Base-by-base conservation (phyloP, 2,329 filamentous ascomycete genomes). In the Zymoseptoria crescenta region DNA sequence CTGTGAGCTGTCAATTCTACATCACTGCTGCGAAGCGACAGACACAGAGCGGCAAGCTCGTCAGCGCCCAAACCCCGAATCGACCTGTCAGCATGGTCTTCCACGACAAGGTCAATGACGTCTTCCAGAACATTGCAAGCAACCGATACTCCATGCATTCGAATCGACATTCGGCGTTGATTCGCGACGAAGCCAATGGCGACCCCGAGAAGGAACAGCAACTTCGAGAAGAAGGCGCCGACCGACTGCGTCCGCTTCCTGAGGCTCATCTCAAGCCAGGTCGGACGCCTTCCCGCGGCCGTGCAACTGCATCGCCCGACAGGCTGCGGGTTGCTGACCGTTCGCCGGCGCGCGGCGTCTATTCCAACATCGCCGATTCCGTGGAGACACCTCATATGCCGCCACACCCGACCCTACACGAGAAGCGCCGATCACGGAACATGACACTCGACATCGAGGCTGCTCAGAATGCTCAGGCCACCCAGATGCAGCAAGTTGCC, bases 1-100 rank as follows among this genome's bases (percentile, higher is more conserved):
- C 89, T 29, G 89, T 96, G 8, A 89, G 89, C 24, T 96, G 92
- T 78, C 92, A 96, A 72, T 96, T 96, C 79, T 96, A 91, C 75
- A 89, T 96, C 65, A 97, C 93, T 0, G 85, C 87, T 0, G 83
- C 91, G 7, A 87, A 88, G 65, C 79, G 86, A 54, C 75, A 71
- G 61, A 64, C 68, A 7, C 49, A 78, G 75, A 72, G 79, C 76
- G 70, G 84, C 74, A 59, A 71, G 49, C 62, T 78, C 19, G 75
- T 79, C 79, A 84, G 56, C 74, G 87, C 68, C 49, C 74, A 77
- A 55, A 78, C 77, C 7, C 78, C 78, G 2, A 76, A 74, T 16
- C 75, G 80, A 52, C 87, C 87, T 2, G 80, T 93, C 58, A 91
- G 87, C 67, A 86, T 87, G 66, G 77, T 87, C 67, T 86, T 96